These are phyloP conservation scores for Diophrys appendiculata DNA, from an alignment of 73 alveolate genomes.

Conservation along the genomic window DNA sequence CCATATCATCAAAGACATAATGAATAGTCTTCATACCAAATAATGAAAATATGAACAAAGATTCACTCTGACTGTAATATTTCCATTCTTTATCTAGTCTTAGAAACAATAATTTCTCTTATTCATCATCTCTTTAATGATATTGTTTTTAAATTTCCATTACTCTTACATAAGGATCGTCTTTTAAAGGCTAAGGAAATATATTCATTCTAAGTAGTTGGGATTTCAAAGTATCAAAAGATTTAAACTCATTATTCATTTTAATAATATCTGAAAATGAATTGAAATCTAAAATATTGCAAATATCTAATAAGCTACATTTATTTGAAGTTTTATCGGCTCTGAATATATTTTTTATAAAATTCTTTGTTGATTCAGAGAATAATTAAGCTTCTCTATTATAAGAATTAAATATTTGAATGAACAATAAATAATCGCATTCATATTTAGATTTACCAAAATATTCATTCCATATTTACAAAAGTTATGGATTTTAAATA, in stretches of 20 bases:
- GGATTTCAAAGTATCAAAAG: neutral
- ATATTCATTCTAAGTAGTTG: neutral
- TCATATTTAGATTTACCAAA: conserved; percentile 1
- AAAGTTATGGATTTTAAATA: conserved; percentile 18
- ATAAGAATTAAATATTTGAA: conserved; percentile 11
- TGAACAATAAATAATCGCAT: neutral
- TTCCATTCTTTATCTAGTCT: neutral
- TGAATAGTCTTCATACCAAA: neutral
- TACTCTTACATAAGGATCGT: neutral
- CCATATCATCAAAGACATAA: neutral
- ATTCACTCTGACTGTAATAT: neutral
- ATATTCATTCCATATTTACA: conserved; percentile 18
- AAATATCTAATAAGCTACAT: neutral
- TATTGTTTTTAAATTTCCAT: neutral
- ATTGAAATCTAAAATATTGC: neutral
- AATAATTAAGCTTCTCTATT: neutral
- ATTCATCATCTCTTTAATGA: too few relatives aligned
- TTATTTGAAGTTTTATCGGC: too few relatives aligned
- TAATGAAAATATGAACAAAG: too few relatives aligned
- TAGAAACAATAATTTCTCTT: too few relatives aligned
- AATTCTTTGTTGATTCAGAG: neutral
- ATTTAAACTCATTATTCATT: neutral
- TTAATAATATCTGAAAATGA: neutral
- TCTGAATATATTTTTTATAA: too few relatives aligned
- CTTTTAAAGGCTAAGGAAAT: neutral